Percentiles rank a stretch among this genome's conserved stretches.
phyloP scores from a whole-genome alignment of 176 grass and related monocot species.

The Elymus sibiricus region DNA sequence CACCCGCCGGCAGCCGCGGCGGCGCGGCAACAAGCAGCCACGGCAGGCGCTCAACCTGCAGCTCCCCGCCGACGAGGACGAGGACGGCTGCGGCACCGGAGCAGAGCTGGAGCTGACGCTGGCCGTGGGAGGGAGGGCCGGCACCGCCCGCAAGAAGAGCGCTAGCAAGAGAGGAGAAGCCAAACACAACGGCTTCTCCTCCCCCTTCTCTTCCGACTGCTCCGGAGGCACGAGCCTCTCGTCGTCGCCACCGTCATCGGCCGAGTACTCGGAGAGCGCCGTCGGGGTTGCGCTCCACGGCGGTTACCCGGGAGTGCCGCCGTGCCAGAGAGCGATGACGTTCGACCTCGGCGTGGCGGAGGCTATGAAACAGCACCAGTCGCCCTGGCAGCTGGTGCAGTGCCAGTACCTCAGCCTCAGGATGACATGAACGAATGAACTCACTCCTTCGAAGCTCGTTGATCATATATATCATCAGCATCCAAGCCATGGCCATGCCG shows the following conservation, averaged over 20 bases:
- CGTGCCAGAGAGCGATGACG: constrained; percentile 53
- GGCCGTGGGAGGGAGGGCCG: constrained; percentile 37
- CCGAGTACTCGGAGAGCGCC: constrained; percentile 31
- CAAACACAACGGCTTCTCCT: background rate
- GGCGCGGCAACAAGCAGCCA: constrained; percentile 35
- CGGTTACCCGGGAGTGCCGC: background rate
- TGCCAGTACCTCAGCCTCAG: constrained; percentile 71
- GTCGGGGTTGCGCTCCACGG: background rate
- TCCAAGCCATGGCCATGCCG: background rate
- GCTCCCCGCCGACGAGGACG: constrained; percentile 47
- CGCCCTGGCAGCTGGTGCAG: constrained; percentile 71
- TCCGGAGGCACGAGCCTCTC: constrained; percentile 53
- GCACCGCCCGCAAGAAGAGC: constrained; percentile 20
- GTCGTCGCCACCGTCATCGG: constrained; percentile 45
- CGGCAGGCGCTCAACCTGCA: constrained; percentile 58
- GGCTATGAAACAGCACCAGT: constrained; percentile 51
- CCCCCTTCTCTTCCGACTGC: constrained; percentile 41
- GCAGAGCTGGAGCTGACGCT: constrained; percentile 63
- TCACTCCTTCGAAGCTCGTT: background rate
- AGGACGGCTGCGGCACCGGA: background rate
- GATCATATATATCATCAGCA: background rate
- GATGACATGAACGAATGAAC: constrained; percentile 50
- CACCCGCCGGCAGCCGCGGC: constrained; percentile 14
- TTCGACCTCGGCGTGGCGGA: constrained; percentile 49
- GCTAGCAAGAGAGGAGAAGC: background rate